These are phyloP conservation scores for Ilex aquifolium DNA, from an alignment of 257 asterid genomes.

Conservation along the genomic window DNA sequence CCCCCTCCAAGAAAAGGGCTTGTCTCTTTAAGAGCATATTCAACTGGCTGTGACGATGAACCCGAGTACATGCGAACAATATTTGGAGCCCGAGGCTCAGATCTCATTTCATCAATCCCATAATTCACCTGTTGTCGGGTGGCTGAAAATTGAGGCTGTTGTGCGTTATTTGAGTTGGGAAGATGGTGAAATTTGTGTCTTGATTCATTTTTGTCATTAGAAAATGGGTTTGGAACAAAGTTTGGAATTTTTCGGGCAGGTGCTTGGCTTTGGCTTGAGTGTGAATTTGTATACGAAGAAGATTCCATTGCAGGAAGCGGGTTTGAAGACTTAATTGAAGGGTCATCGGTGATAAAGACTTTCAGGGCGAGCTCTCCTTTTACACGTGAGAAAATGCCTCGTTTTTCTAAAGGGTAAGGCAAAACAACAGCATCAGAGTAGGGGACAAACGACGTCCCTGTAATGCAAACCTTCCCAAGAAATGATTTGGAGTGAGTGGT, in stretches of 20 bases:
- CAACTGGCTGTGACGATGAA: constrained; percentile 52
- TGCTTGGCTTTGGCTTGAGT: constrained; percentile 26
- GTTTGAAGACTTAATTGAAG: constrained; percentile 39
- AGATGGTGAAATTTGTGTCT: constrained; percentile 44
- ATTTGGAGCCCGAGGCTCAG: constrained; percentile 45
- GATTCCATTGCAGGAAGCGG: constrained; percentile 40
- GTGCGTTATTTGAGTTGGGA: constrained; percentile 33
- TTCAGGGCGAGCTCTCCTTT: constrained; percentile 76
- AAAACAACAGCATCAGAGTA: constrained; percentile 65
- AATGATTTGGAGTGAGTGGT: constrained; percentile 44
- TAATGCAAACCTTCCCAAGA: constrained; percentile 63
- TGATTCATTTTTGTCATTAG: constrained; percentile 35
- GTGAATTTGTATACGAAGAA: constrained; percentile 28
- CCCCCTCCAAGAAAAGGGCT: constrained; percentile 91
- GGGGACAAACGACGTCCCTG: constrained; percentile 63
- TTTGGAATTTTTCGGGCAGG: constrained; percentile 23
- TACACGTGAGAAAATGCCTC: constrained; percentile 55
- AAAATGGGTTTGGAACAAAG: constrained; percentile 8
- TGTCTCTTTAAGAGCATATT: constrained; percentile 64
- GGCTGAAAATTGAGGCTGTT: constrained; percentile 24
- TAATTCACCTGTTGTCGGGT: constrained; percentile 27
- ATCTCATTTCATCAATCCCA: constrained; percentile 47
- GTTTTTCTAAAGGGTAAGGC: constrained; percentile 76
- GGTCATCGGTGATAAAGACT: constrained; percentile 66
- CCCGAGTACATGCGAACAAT: constrained; percentile 31